Conservation (phyloP, 345 rosid genomes). For the Isatis tinctoria region DNA sequence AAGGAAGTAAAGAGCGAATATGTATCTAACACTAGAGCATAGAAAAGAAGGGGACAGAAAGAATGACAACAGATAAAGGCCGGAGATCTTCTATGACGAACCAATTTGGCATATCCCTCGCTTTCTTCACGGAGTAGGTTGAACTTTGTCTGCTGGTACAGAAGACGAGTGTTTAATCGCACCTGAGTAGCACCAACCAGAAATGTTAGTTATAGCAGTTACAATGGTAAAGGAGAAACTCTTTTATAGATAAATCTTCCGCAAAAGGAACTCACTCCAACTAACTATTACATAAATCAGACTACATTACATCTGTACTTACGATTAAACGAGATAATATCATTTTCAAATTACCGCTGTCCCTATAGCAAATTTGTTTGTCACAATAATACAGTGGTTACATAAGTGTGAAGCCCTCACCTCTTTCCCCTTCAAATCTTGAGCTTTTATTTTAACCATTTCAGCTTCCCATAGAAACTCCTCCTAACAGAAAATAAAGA, state of each 20-base stretch:
- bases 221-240: constrained; percentile 13
- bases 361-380: constrained; percentile 1
- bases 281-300: constrained; percentile 10
- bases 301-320: constrained; percentile 9
- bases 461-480: constrained; percentile 97
- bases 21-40: constrained; percentile 13
- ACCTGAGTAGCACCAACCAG: constrained; percentile 55
- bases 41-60: neutral
- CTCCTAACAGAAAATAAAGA: constrained; percentile 51
- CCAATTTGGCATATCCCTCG: constrained; percentile 99
- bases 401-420: constrained; percentile 41
- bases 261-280: constrained; percentile 7
- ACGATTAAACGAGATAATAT: constrained; percentile 8
- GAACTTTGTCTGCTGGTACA: constrained; percentile 98
- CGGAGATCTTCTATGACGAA: constrained; percentile 29
- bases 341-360: neutral
- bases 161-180: constrained; percentile 95
- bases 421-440: constrained; percentile 98
- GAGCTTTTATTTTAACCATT: constrained; percentile 96
- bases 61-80: constrained; percentile 1
- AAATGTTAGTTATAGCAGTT: constrained; percentile 17
- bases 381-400: constrained; percentile 12
- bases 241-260: neutral
- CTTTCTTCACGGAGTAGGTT: constrained; percentile 98
- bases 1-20: neutral